Evolutionary conservation across 2,329 filamentous ascomycete genomes (phyloP).

Genomic region (Fusarium ramigenum): DNA sequence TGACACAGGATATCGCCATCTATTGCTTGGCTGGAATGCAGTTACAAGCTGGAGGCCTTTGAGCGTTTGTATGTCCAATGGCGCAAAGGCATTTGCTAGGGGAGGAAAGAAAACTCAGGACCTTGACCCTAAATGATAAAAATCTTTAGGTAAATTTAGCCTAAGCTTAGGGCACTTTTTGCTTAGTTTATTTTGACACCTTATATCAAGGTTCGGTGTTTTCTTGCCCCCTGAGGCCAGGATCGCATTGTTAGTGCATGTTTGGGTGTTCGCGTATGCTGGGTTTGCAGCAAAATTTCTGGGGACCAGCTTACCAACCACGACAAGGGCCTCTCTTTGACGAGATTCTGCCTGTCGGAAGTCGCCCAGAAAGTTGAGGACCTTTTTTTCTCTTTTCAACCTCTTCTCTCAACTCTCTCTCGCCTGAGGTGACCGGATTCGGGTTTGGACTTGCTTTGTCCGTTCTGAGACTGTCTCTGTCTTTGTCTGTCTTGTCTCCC

Average conservation of each 20-base stretch:
- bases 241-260: constrained; percentile 14
- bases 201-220: too few relatives aligned
- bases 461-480: constrained; percentile 5
- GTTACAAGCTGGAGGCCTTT: background rate
- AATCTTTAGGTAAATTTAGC: too few relatives aligned
- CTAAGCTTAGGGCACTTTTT: too few relatives aligned
- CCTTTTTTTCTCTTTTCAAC: background rate
- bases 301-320: constrained; percentile 37
- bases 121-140: too few relatives aligned
- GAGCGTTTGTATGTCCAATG: constrained; percentile 15
- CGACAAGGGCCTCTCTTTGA: background rate
- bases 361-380: constrained; percentile 19
- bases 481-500: background rate
- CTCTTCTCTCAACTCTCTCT: background rate
- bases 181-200: too few relatives aligned
- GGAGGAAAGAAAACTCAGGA: too few relatives aligned
- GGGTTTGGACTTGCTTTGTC: background rate
- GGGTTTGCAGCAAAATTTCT: constrained; percentile 24
- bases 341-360: constrained; percentile 12
- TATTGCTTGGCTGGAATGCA: constrained; percentile 25
- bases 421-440: constrained; percentile 15
- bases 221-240: too few relatives aligned
- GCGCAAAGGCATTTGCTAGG: background rate
- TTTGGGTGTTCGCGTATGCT: constrained; percentile 15
- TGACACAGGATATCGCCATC: constrained; percentile 3